Conservation (phyloP, 345 rosid genomes). For the Streptanthus diversifolius region DNA sequence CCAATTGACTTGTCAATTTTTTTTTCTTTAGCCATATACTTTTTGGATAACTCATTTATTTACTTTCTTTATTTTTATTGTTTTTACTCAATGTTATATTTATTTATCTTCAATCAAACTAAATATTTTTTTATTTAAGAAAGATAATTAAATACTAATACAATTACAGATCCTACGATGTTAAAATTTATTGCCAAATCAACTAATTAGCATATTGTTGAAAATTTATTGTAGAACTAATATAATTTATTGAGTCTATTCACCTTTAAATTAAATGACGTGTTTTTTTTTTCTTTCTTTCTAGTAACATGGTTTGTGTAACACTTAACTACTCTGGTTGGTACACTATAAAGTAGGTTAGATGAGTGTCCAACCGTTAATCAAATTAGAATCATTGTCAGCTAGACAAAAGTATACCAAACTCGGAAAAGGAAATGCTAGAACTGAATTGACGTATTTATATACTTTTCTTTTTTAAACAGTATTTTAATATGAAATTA, state of each 20-base stretch:
- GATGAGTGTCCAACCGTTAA: not conserved
- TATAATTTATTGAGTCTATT: no score
- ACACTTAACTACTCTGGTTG: no score
- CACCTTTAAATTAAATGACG: no score
- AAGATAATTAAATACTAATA: no score
- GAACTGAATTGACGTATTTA: not conserved
- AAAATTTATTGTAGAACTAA: no score
- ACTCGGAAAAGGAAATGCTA: not conserved
- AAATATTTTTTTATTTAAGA: not conserved
- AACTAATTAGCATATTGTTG: no score
- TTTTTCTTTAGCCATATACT: not conserved
- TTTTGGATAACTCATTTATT: conserved; percentile 5
- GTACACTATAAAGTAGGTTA: no score
- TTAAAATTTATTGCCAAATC: no score
- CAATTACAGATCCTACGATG: no score
- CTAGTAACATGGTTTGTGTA: no score
- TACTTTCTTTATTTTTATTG: not conserved
- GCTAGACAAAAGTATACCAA: not conserved
- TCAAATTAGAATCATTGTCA: conserved; percentile 1
- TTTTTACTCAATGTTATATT: not conserved
- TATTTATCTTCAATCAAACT: not conserved
- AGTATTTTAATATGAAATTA: not conserved
- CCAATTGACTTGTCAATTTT: not conserved
- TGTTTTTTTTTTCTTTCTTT: no score
- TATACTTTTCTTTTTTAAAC: not conserved